phyloP scores from a whole-genome alignment of 257 asterid genomes.

The Leonotis leonurus region DNA sequence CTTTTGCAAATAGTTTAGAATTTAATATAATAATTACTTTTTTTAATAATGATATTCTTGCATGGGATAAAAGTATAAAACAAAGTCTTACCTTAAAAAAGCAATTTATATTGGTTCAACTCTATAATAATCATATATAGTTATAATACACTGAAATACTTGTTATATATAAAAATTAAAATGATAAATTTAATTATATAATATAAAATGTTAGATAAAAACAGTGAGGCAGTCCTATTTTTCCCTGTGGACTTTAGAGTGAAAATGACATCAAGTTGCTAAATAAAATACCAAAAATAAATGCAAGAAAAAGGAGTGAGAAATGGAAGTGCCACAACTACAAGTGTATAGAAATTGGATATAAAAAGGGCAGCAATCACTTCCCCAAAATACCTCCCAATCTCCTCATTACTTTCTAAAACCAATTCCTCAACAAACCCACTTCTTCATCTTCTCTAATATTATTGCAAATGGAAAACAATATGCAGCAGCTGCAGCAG shows the following conservation, averaged over 20 bases:
- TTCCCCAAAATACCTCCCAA: constrained; percentile 3
- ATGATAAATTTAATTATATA: too few species aligned
- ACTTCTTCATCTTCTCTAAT: not conserved
- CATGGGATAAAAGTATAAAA: too few species aligned
- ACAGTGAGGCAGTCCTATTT: too few species aligned
- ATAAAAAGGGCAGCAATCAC: constrained; percentile 41
- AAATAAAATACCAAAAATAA: not conserved
- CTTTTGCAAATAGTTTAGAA: too few species aligned
- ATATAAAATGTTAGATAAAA: too few species aligned
- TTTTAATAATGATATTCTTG: too few species aligned
- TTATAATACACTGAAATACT: too few species aligned
- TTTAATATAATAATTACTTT: too few species aligned
- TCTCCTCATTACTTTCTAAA: constrained; percentile 27
- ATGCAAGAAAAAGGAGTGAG: not conserved
- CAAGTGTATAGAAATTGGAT: constrained; percentile 30
- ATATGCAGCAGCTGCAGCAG: constrained; percentile 16
- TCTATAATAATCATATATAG: too few species aligned
- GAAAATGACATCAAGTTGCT: constrained; percentile 44
- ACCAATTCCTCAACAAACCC: not conserved
- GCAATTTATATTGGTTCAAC: too few species aligned
- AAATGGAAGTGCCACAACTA: constrained; percentile 28
- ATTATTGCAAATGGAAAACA: constrained; percentile 43
- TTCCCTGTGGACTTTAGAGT: constrained; percentile 38
- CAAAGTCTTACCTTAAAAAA: too few species aligned
- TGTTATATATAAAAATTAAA: too few species aligned